Evolutionary conservation across 371 early-diverging fungal species (phyloP).

Genomic region (Saksenaea oblongispora): DNA sequence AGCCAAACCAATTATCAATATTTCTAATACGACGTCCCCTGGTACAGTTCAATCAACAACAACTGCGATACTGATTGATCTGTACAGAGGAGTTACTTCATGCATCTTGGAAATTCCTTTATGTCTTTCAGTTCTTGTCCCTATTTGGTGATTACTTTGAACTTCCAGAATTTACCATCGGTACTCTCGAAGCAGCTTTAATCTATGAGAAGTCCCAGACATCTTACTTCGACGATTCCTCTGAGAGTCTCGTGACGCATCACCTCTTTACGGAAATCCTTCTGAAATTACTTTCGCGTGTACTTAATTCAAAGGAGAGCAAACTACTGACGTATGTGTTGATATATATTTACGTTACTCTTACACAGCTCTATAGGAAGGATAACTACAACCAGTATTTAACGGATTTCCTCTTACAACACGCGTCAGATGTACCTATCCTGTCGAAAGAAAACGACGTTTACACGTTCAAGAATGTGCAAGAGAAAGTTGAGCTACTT

Average conservation of each 20-base stretch:
- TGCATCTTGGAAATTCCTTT: conserved; percentile 11
- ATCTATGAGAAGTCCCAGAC: background rate
- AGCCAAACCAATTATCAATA: background rate
- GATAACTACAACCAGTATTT: background rate
- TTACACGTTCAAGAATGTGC: background rate
- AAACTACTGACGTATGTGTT: background rate
- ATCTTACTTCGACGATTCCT: background rate
- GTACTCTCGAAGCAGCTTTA: background rate
- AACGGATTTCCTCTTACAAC: background rate
- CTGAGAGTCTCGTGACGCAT: background rate
- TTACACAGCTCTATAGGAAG: background rate
- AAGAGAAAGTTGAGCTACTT: background rate
- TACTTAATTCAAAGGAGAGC: background rate
- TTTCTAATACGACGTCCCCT: background rate
- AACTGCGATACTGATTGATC: background rate
- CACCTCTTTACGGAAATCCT: background rate
- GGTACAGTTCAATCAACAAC: background rate
- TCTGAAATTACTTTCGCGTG: background rate
- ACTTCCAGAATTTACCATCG: conserved; percentile 1
- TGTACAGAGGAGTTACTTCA: conserved; percentile 5
- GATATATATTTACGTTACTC: background rate
- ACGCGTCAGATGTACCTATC: background rate
- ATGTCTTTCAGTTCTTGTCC: conserved; percentile 4
- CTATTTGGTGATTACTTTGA: background rate
- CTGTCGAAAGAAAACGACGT: background rate